Base-by-base conservation (phyloP, 768 basidiomycete species). In the Termitomyces sp. region DNA sequence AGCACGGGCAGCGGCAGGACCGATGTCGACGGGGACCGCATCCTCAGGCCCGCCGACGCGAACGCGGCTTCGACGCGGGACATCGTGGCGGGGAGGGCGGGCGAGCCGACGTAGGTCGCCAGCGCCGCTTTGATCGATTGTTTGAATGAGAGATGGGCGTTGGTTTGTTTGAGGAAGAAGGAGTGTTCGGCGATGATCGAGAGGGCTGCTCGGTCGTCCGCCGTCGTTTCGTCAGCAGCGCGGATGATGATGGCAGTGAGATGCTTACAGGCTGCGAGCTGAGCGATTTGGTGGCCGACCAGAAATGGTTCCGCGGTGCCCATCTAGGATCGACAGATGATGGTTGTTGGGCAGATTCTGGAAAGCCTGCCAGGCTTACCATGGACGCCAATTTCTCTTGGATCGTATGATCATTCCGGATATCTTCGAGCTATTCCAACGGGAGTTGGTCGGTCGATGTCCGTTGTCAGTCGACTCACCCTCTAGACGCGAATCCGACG, bases 151-250 rank as follows among this genome's bases (percentile, higher is more conserved):
- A 61, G 35, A 7, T 42, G 5, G 1, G 4, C 21, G 15, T 50
- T 47, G n/a, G 31, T 21, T 28, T 61, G 53, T 38, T 61, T 58
- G 10, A 61, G 26, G 41, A 58, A 61, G 31, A 51, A 61, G 3
- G 60, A 61, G 33, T 53, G 60, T 26, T 61, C 60, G 10, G 60
- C 60, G 37, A 61, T 42, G 33, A 61, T 61, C 3, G 55, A 50
- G 6, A 61, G 43, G 2, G 57, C 60, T 61, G 23, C 23, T 23
- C 23, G 23, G 23, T 2, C 23, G 23, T 23, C 23, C 1, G 1
- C 2, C 23, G 23, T 23, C 23, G 23, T 23, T 23, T 1, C 23
- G 23, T 23, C 23, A 23, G 23, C 23, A 23, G 23, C 23, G 23
- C 23, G 23, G 23, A 23, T 23, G 30, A 3, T 1, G 8, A 33